A percentile compares a stretch with the other conserved stretches of the same genome.
Evolutionary conservation across 345 rosid genomes (phyloP).

Genomic region (Gossypium turneri): DNA sequence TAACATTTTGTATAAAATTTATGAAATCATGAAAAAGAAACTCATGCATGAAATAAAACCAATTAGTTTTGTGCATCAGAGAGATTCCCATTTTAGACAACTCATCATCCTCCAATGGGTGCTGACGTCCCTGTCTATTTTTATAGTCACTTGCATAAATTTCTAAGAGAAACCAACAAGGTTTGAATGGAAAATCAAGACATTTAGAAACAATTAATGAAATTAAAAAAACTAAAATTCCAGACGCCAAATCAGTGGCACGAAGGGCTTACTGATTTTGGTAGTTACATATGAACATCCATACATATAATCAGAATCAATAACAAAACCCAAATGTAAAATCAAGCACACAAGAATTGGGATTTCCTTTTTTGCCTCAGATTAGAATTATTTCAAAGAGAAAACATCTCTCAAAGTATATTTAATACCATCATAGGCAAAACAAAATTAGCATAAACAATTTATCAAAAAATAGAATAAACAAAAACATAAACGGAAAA

Average conservation of each 20-base stretch:
- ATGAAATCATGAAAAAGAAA: background rate
- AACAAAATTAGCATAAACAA: too few species aligned
- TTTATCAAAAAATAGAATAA: too few species aligned
- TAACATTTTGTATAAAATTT: background rate
- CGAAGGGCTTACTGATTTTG: too few species aligned
- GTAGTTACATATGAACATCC: too few species aligned
- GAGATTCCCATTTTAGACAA: constrained; percentile 32
- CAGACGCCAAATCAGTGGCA: too few species aligned
- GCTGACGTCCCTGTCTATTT: constrained; percentile 27
- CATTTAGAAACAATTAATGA: too few species aligned
- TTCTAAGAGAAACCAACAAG: background rate
- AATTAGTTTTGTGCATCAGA: constrained; percentile 26
- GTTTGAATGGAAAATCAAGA: too few species aligned
- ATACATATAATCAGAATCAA: background rate
- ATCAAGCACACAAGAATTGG: background rate
- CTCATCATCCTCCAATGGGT: constrained; percentile 22
- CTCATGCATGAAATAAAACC: background rate
- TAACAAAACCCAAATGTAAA: background rate
- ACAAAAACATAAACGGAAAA: too few species aligned
- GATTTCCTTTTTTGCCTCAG: constrained; percentile 36
- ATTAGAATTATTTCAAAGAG: constrained; percentile 23
- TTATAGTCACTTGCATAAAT: constrained; percentile 55
- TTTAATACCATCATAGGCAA: constrained; percentile 58
- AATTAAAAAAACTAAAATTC: too few species aligned
- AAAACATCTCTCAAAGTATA: constrained; percentile 45